Evolutionary conservation across 2,329 filamentous ascomycete genomes (phyloP).

Genomic region (Colletotrichum navitas): DNA sequence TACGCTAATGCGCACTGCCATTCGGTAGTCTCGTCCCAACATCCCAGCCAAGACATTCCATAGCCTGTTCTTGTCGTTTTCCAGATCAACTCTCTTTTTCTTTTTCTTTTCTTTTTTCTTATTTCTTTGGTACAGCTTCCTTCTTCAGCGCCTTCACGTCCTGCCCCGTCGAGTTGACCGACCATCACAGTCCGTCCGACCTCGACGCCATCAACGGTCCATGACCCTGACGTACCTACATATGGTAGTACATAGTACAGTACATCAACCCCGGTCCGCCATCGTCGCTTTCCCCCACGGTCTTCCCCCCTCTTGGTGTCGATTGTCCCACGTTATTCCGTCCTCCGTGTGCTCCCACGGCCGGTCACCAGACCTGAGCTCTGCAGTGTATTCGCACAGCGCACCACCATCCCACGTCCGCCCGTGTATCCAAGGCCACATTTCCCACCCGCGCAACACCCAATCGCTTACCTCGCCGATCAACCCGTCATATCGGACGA

Average conservation of each 20-base stretch:
- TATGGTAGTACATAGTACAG: neutral
- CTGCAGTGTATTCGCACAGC: constrained; percentile 13
- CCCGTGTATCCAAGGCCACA: constrained; percentile 38
- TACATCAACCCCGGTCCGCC: constrained; percentile 11
- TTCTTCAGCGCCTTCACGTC: neutral
- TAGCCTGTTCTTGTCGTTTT: constrained; percentile 25
- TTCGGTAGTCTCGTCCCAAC: constrained; percentile 32
- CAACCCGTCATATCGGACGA: constrained; percentile 36
- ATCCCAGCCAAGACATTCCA: constrained; percentile 38
- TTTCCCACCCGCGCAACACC: constrained; percentile 35
- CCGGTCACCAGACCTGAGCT: constrained; percentile 13
- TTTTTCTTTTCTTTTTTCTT: neutral
- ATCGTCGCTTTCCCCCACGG: neutral
- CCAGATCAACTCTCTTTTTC: constrained; percentile 33
- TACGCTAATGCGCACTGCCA: constrained; percentile 30
- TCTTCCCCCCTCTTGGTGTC: constrained; percentile 9
- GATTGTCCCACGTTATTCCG: constrained; percentile 37
- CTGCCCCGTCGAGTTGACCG: neutral
- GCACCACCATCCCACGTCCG: constrained; percentile 6
- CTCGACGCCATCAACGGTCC: neutral
- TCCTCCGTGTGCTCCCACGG: constrained; percentile 31
- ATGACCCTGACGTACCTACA: constrained; percentile 12
- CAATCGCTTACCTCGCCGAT: constrained; percentile 24
- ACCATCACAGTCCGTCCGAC: neutral
- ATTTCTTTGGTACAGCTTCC: neutral